These are phyloP conservation scores for Vanrija humicola DNA, from an alignment of 1,284 basidiomycete species.

Conservation along the genomic window DNA sequence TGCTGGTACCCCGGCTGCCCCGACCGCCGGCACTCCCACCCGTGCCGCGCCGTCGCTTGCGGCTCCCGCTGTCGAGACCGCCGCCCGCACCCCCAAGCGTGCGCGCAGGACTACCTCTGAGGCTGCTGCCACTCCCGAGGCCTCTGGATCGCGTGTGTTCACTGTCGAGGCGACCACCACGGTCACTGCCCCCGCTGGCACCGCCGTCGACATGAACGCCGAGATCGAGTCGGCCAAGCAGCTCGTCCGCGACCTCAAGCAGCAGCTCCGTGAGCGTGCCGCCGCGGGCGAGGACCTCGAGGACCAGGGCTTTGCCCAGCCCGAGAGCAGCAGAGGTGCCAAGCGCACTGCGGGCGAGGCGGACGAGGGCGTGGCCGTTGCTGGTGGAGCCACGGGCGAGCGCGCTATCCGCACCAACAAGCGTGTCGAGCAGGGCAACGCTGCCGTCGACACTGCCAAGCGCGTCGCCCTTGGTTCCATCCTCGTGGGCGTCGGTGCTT, in stretches of 20 bases:
- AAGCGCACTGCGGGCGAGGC: conserved; percentile 34
- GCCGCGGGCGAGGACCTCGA: conserved; percentile 43
- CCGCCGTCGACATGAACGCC: conserved; percentile 37
- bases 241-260: conserved; percentile 44
- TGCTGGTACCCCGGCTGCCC: not conserved
- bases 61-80: conserved; percentile 19
- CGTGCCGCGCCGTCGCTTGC: conserved; percentile 12
- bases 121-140: conserved; percentile 3
- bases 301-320: conserved; percentile 30
- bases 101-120: conserved; percentile 15
- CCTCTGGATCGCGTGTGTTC: conserved; percentile 24
- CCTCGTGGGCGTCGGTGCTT: conserved; percentile 45
- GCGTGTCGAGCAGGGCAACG: conserved; percentile 26
- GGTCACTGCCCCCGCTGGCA: conserved; percentile 36
- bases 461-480: conserved; percentile 43
- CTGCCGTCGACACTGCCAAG: conserved; percentile 27
- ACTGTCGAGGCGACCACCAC: conserved; percentile 45
- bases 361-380: conserved; percentile 35
- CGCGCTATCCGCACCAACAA: conserved; percentile 41
- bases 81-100: conserved; percentile 35
- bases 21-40: not conserved
- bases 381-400: conserved; percentile 26
- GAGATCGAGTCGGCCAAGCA: conserved; percentile 47
- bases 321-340: conserved; percentile 29
- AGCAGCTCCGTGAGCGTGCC: conserved; percentile 34